phyloP scores from a whole-genome alignment of 31 red algal species.

The Porphyra umbilicalis region DNA sequence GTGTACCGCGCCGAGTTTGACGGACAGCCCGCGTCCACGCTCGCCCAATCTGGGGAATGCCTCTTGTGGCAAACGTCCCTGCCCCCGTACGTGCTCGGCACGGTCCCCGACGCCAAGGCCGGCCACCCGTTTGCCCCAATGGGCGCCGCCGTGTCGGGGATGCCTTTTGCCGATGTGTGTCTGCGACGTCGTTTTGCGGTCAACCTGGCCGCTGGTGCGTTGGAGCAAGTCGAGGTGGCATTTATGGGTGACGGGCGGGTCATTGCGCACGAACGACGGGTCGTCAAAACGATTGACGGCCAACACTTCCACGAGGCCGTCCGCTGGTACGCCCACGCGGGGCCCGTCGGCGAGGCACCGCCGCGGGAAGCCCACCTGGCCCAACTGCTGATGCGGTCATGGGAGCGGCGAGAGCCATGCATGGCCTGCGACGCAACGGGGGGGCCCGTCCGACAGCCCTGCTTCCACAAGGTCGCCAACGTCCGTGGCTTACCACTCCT shows the following conservation, averaged over 20 bases:
- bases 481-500: background rate
- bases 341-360: background rate
- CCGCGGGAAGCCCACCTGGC: background rate
- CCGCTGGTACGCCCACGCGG: background rate
- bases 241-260: background rate
- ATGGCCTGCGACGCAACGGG: background rate
- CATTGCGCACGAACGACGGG: background rate
- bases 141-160: background rate
- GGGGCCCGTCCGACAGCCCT: background rate
- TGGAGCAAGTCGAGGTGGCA: background rate
- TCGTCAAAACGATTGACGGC: background rate
- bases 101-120: background rate
- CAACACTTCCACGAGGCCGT: background rate
- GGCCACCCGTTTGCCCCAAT: background rate
- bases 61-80: background rate
- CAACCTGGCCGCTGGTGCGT: background rate
- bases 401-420: background rate
- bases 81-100: background rate
- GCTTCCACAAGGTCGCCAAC: background rate
- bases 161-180: background rate
- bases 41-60: background rate
- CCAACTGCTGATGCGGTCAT: background rate
- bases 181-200: background rate
- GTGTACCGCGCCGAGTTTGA: background rate
- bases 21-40: background rate